Base-by-base conservation (phyloP, 768 basidiomycete species). In the Tylopilus balloui region DNA sequence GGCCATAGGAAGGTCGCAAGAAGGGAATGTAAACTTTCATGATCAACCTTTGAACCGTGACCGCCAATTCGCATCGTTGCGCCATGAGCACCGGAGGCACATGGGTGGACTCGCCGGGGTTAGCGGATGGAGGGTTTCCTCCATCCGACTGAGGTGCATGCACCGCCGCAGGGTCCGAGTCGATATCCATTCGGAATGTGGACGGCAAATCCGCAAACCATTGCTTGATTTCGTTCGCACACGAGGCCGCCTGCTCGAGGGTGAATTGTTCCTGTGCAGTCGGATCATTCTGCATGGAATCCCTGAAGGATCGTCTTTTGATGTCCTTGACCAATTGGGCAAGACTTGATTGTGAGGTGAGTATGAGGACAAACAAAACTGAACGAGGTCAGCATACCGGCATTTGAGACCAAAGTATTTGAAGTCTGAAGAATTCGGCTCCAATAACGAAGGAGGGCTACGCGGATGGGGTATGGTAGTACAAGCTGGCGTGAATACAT, bases 21-120 rank as follows among this genome's bases (percentile, higher is more conserved):
- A 88, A 86, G 0, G 88, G 87, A n/a, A 80, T 60, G 61, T 83
- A 88, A 6, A 79, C 69, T 64, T 79, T 80, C 53, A 88, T 67
- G 46, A 86, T 70, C 45, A 89, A 61, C 32, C 79, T 67, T 54
- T 86, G 75, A 5, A 81, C 80, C 43, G 78, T 71, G 37, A 86
- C 75, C 1, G 75, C 73, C 42, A 88, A 67, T 54, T 86, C 81
- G 66, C 78, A 78, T 34, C 77, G 74, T 58, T 84, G 78, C 11
- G 73, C 72, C 41, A 72, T 60, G 25, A 80, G 70, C 10, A 69
- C 57, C 1, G 72, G 68, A 8, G 75, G 70, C 10, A 57, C 49
- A 13, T 47, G 42, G 17, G 52, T 29, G 3, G 53, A 54, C 25
- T 64, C 60, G 3, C 56, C 29, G 2, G 57, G 35, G 21, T 44